Base-by-base conservation (phyloP, 2,329 filamentous ascomycete genomes). In the Alternaria alternata region DNA sequence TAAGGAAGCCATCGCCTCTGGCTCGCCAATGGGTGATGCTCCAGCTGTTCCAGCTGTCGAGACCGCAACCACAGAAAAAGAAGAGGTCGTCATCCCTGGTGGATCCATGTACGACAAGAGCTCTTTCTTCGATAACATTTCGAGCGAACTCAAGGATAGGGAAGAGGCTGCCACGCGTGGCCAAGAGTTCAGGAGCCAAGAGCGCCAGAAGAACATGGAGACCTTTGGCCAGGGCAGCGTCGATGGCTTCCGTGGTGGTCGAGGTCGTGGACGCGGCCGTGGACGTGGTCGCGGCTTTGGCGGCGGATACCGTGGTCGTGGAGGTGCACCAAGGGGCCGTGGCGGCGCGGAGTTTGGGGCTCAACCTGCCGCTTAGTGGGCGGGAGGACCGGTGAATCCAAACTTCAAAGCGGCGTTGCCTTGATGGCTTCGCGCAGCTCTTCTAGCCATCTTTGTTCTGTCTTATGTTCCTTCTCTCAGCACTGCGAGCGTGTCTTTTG, bases 181-280 rank as follows among this genome's bases (percentile, higher is more conserved):
- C 32, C 88, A 91, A 48, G 93, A 96, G 77, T 96, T 95, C 88
- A 89, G 95, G 54, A 90, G 89, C 39, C 93, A 98, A 78, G 95
- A 98, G 78, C 92, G 96, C 77, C 93, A 90, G 78, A 93, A 93
- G 82, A 98, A 98, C 77, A 91, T 99, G 75, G 95, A 99, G 81
- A 99, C 95, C 0, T 99, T 99, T 69, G 95, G 95, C 8, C 94
- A 98, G 78, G 94, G 94, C 54, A 97, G 93, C 69, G 94, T 99
- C 22, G 95, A 99, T 70, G 90, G 88, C 16, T 91, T 88, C 77
- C 87, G 91, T 62, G 88, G 89, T 54, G 92, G 93, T 30, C 87
- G 93, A 43, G 91, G 91, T 36, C 89, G 93, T 58, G 91, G 92
- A 22, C 87, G 91, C 49, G 89, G 90, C 26, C 81, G 85, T 54